phyloP scores from a whole-genome alignment of 2,329 filamentous ascomycete species.

The Teratosphaeria epicoccoides region DNA sequence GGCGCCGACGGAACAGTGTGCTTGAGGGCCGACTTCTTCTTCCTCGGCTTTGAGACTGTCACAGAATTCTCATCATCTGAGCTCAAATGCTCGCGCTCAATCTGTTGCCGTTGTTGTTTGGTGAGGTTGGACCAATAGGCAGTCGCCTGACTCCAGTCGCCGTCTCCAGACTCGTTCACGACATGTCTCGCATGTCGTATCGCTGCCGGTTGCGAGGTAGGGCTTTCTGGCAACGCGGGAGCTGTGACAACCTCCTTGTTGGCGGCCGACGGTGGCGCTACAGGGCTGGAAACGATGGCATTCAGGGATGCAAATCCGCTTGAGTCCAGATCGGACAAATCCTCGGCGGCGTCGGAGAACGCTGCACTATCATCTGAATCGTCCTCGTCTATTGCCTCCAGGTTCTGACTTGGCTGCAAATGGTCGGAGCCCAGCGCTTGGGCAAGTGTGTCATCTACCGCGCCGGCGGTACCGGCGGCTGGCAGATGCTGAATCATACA shows the following conservation, averaged over 20 bases:
- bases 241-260: conserved; percentile 1
- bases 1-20: conserved; percentile 5
- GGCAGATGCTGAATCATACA: no score
- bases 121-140: conserved; percentile 60
- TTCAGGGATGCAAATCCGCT: conserved; percentile 64
- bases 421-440: not conserved
- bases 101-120: conserved; percentile 50
- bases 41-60: conserved; percentile 27
- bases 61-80: conserved; percentile 20
- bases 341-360: conserved; percentile 70
- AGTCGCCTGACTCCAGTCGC: conserved; percentile 58
- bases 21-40: conserved; percentile 29
- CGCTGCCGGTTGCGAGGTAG: conserved; percentile 7
- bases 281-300: conserved; percentile 56
- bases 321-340: conserved; percentile 53
- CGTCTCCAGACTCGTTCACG: conserved; percentile 5
- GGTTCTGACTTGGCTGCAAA: not conserved
- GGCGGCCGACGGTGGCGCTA: conserved; percentile 7
- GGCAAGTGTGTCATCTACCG: not conserved
- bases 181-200: conserved; percentile 1
- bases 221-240: conserved; percentile 14
- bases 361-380: conserved; percentile 44
- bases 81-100: conserved; percentile 43
- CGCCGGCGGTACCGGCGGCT: no score
- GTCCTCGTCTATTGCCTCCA: conserved; percentile 19